Base-by-base conservation (phyloP, 352 stramenopile species). In the Phytophthora fragariaefolia region DNA sequence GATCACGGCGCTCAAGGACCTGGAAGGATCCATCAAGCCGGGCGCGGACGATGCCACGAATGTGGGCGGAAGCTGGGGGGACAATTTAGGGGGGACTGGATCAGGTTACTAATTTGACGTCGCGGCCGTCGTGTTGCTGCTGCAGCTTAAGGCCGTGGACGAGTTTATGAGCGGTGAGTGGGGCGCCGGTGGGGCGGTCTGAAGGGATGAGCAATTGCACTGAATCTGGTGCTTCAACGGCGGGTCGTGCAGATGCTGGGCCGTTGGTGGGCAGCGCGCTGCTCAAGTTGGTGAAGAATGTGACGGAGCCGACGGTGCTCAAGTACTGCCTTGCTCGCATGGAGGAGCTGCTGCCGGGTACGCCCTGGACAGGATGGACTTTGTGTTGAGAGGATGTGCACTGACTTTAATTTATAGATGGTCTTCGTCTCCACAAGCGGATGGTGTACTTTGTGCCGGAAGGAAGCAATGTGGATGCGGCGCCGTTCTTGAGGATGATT, bases 221-320 rank as follows among this genome's bases (percentile, higher is more conserved):
- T 70, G 26, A 49, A 23, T 42, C 27, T 20, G 20, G n/a, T 40
- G 32, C 1, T 12, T 20, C n/a, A n/a, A n/a, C n/a, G n/a, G n/a
- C n/a, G 24, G 40, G 17, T 49, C 26, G 56, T 51, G 45, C 71
- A 85, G 87, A 92, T 73, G 86, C 77, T 60, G 87, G 85, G 18
- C 72, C 64, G 70, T 69, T 78, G 50, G 71, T 96, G 36, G 86
- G 71, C 12, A 76, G 71, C 38, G 83, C 83, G 15, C 68, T 96
- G 59, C 72, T 96, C 38, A 96, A 96, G 69, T 61, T 96, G 32
- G 74, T 96, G 34, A 93, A 93, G 79, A 93, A 96, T 70, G 87
- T 96, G 64, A 96, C 88, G 6, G 88, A 96, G 55, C 85, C 87
- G 13, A 92, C 88, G 5, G 88, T 96, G 27, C 77, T 96, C 54